Evolutionary conservation across 148 eudicot genomes (phyloP), one percentile per base, ranked within the genome.

Genomic region (Amaranthus cruentus): DNA sequence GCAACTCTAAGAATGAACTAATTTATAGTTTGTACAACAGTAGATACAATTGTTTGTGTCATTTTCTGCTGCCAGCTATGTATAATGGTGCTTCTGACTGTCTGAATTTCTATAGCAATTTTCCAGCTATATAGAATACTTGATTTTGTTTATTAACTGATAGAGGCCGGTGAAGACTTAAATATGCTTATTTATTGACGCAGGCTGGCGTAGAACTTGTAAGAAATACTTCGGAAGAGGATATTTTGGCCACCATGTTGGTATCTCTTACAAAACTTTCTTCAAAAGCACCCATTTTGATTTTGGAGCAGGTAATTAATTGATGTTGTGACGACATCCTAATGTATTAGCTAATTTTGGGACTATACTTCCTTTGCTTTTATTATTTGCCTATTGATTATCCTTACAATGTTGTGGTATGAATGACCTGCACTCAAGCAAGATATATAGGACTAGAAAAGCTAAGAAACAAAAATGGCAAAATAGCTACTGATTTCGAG

Each of bases 181-280:
- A 76, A 28, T 28, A 28, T 28, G 38, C 70, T 49, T 67, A 60
- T 67, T 55, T n/a, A 76, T 63, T 77, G 28, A 71, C 76, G 83
- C 87, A 93, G 98, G 85, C 81, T 70, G 93, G 97, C 81, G 80
- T 83, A 58, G 87, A 87, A 78, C 88, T 94, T 79, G 77, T 88
- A 50, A 73, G 64, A 73, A 84, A 79, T 76, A 80, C 84, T 64
- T 79, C 73, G 43, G 97, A 87, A 78, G 96, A 87, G 59, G 87
- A 83, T 59, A 81, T 87, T 66, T 77, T 83, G 69, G 78, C 59
- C 42, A 72, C 83, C 56, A 81, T 94, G 96, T 72, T 91, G 79
- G 83, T 87, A 72, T 88, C 96, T 70, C 96, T 94, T 69, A 84
- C 98, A 47, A 88, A 84, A 81, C 82, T 94, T 78, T 90, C 91